These are phyloP conservation scores for Tylopilus sp. DNA, from an alignment of 768 basidiomycete species.

Conservation along the genomic window DNA sequence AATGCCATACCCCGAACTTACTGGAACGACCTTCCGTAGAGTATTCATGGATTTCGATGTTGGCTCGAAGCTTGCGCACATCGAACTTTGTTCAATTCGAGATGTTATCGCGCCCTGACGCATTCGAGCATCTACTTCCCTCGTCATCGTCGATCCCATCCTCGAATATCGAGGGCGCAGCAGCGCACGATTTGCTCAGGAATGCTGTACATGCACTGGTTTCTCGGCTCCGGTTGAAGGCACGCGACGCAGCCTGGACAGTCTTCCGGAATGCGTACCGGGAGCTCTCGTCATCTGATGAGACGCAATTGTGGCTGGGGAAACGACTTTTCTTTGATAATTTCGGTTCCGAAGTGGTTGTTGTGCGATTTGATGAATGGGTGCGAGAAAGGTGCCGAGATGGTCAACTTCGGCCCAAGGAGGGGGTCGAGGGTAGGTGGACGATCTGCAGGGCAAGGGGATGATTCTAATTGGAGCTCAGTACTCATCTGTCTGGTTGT, in stretches of 20 bases:
- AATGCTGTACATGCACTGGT: conserved; percentile 45
- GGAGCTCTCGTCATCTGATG: conserved; percentile 44
- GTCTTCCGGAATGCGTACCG: conserved; percentile 62
- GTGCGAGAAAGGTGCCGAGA: conserved; percentile 37
- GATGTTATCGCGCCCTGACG: conserved; percentile 35
- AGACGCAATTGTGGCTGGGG: conserved; percentile 46
- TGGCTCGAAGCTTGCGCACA: conserved; percentile 51
- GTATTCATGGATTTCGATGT: conserved; percentile 47
- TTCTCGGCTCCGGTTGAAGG: conserved; percentile 46
- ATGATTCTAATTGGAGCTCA: too few relatives aligned
- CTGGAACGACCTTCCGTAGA: conserved; percentile 36
- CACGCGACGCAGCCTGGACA: conserved; percentile 54
- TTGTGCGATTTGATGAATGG: conserved; percentile 50
- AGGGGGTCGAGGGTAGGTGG: conserved; percentile 58
- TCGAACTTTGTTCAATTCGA: conserved; percentile 56
- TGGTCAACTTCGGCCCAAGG: conserved; percentile 55
- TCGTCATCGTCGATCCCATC: conserved; percentile 1
- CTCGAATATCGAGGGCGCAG: neutral
- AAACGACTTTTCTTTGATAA: conserved; percentile 46
- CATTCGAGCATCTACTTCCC: conserved; percentile 25
- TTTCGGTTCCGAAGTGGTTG: conserved; percentile 27
- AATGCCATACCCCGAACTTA: conserved; percentile 27
- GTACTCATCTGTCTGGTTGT: too few relatives aligned
- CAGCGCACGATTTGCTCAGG: conserved; percentile 27
- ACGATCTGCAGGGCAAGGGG: conserved; percentile 52